Evolutionary conservation across 2,329 filamentous ascomycete species (phyloP), one percentile per base, ranked within the genome.

Genomic region (Blastomyces percursus): DNA sequence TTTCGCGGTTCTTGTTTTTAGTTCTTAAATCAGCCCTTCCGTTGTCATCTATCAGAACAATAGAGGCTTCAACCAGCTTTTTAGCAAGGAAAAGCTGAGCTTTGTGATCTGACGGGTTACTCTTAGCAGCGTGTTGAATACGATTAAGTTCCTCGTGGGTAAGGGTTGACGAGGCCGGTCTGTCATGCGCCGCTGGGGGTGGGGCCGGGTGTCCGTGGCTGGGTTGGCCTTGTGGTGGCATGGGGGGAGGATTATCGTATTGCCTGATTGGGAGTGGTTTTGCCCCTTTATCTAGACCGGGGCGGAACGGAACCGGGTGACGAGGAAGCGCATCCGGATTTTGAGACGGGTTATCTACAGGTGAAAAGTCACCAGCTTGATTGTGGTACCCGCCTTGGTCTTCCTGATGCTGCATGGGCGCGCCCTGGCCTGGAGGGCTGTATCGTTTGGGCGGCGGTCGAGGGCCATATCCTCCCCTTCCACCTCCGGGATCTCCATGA

Each of bases 61-160:
- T 86, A 0, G 91, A 85, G 1, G 93, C 94, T 76, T 96, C 91
- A 1, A 96, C 86, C 5, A 96, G 79, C 69, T 88, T 90, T 76
- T 92, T 93, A 0, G 90, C 91, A 21, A 96, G 80, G 11, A 80
- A 78, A 62, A 99, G 79, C 16, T 89, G 87, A 2, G 85, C 82
- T 56, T 82, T 83, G 65, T 88, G 84, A 67, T 96, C 91, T 38
- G 81, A 81, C 0, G 91, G 85, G 64, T 91, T 89, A 32, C 79
- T 80, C 72, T 88, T 89, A 66, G 89, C 86, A 7, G 80, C 77
- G 69, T 84, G 83, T 40, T 90, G 86, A 9, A 97, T 77, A 27
- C 82, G 81, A 67, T 95, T 89, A 8, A 99, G 79, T 72, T 96
- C 90, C 52, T 89, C 84, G 2, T 83, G 78, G 0, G 92, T 96